Base-by-base conservation (phyloP, 768 basidiomycete genomes). In the Imleria badia region DNA sequence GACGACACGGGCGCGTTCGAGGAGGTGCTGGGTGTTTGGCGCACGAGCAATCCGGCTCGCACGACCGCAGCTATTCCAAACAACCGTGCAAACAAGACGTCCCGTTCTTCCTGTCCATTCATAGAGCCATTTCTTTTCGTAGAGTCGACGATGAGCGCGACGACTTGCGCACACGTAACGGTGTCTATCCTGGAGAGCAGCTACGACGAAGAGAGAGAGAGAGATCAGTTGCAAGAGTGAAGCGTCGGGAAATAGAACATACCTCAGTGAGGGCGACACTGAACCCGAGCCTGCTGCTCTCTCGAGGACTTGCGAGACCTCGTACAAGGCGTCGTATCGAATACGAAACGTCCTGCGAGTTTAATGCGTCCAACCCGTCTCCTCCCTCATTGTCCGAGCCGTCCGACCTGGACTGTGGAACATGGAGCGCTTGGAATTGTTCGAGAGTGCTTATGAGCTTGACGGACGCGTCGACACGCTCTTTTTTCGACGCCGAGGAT, bases 241-340 rank as follows among this genome's bases (percentile, higher is more conserved):
- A 15, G 23, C 26, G 26, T 11, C 5, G 20, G 30, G 40, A n/a
- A 39, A 26, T 34, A 38, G 20, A 31, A 52, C 82, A 61, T 65
- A 96, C 95, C 79, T 97, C 95, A 0, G 96, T 94, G 60, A 99
- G 76, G 31, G 94, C 94, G 41, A 99, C 96, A 10, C 94, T 93
- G 68, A 98, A 99, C 17, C 96, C 96, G 35, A 98, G 75, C 60
- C 96, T 75, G 71, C 94, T 96, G 69, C 91, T 92, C 69, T 99
- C 95, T 63, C 94, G 78, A 2, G 94, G 89, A 69, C 92, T 95
- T 0, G 90, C 92, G 30, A 99, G 77, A 13, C 96, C 96, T 39
- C 94, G 80, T 17, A 96, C 75, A 34, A 99, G 80, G 15, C 96
- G 72, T 47, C 91, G 83, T 64, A 98, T 85, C 6, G 95, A 91